These are phyloP conservation scores for Candida ulmi DNA, from an alignment of 805 yeast species.

Conservation along the genomic window DNA sequence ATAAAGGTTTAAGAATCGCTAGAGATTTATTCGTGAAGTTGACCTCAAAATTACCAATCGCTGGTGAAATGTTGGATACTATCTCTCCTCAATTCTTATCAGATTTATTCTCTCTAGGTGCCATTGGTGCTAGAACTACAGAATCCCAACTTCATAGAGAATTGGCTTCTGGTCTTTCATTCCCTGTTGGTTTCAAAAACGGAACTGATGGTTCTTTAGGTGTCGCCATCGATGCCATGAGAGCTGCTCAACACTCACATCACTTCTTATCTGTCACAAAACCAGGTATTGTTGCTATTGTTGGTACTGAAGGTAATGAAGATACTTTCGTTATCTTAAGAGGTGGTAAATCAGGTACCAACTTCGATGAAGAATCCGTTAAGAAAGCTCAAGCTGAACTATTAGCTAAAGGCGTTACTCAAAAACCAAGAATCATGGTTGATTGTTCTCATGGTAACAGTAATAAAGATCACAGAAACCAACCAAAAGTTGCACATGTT, in stretches of 20 bases:
- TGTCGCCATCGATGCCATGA: conserved; percentile 91
- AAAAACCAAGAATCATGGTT: conserved; percentile 73
- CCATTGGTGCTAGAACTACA: conserved; percentile 98
- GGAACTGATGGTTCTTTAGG: conserved; percentile 96
- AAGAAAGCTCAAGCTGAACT: conserved; percentile 58
- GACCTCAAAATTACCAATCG: conserved; percentile 85
- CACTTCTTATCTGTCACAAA: conserved; percentile 94
- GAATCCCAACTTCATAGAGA: conserved; percentile 98
- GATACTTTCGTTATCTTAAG: conserved; percentile 88
- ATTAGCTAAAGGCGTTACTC: conserved; percentile 33
- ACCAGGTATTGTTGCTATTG: conserved; percentile 94
- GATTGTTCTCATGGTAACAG: conserved; percentile 98
- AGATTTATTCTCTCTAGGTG: conserved; percentile 92
- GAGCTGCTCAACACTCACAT: conserved; percentile 89
- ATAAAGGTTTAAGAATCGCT: conserved; percentile 87
- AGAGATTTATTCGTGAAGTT: conserved; percentile 81
- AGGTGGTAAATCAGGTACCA: conserved; percentile 94
- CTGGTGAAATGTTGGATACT: conserved; percentile 96
- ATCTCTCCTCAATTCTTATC: conserved; percentile 94
- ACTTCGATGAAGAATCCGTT: conserved; percentile 75
- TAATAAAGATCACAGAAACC: conserved; percentile 83
- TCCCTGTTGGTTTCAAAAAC: conserved; percentile 98
- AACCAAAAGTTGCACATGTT: conserved; percentile 78
- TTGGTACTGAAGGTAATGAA: conserved; percentile 89
- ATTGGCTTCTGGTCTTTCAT: conserved; percentile 90